Conservation (phyloP, 2,329 filamentous ascomycete genomes). For the Rhexocercosporidium sp. region DNA sequence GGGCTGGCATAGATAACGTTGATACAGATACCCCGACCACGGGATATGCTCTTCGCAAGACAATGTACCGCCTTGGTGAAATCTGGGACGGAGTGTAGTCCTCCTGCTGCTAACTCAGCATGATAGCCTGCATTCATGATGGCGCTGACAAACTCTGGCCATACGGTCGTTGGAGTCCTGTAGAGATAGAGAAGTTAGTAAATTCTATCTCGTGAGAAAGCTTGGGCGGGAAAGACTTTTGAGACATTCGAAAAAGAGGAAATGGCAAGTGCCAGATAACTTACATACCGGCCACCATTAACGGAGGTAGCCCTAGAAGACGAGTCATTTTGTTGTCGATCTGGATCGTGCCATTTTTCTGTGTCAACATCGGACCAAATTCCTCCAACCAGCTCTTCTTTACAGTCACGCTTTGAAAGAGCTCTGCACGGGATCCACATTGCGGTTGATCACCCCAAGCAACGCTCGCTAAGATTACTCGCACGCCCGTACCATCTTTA, state of each 20-base stretch:
- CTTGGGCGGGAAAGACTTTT: too few relatives aligned
- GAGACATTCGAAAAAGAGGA: too few relatives aligned
- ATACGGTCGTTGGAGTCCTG: constrained; percentile 78
- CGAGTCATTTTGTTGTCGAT: constrained; percentile 97
- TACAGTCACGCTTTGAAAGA: constrained; percentile 77
- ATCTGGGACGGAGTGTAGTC: constrained; percentile 81
- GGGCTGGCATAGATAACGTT: constrained; percentile 94
- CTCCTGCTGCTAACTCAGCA: constrained; percentile 87
- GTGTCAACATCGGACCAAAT: constrained; percentile 94
- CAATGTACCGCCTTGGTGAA: constrained; percentile 85
- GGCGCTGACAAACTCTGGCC: constrained; percentile 89
- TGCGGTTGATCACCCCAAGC: constrained; percentile 88
- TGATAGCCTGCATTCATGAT: constrained; percentile 98
- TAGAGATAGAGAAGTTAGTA: too few relatives aligned
- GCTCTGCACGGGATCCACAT: constrained; percentile 95
- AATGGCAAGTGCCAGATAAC: too few relatives aligned
- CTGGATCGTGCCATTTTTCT: constrained; percentile 95
- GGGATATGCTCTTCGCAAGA: constrained; percentile 82
- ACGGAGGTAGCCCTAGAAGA: constrained; percentile 80
- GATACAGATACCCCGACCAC: constrained; percentile 84
- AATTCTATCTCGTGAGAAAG: too few relatives aligned
- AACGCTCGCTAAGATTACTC: constrained; percentile 92
- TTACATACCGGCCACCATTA: constrained; percentile 88
- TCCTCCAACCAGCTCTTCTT: constrained; percentile 80
- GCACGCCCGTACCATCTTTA: constrained; percentile 97